Percentiles rank a stretch among this genome's conserved stretches.
Conservation (phyloP, 1,139 yeast species). For the Ogataea hybrid region DNA sequence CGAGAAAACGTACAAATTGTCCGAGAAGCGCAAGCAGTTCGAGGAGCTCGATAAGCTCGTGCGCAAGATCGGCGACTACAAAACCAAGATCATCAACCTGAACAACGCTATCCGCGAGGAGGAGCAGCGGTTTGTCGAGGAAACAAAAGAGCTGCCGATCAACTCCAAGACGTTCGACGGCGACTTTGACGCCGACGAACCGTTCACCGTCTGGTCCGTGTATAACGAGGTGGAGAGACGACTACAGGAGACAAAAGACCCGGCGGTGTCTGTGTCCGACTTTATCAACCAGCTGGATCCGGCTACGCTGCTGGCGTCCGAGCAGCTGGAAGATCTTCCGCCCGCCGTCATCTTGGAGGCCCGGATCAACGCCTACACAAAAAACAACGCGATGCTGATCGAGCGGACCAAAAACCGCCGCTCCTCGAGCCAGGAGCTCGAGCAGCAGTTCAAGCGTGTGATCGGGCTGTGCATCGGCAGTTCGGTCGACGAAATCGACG, state of each 20-base stretch:
- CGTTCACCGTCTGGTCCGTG: slow-evolving; percentile 64
- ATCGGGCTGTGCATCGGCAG: slow-evolving; percentile 91
- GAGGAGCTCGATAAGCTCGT: slow-evolving; percentile 43
- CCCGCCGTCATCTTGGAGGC: slow-evolving; percentile 67
- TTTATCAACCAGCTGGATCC: slow-evolving; percentile 23
- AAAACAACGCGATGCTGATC: slow-evolving; percentile 57
- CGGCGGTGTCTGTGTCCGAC: slow-evolving; percentile 9
- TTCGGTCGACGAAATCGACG: slow-evolving; percentile 67
- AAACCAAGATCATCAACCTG: slow-evolving; percentile 51
- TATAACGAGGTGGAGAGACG: slow-evolving; percentile 47
- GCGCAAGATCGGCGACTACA: slow-evolving; percentile 42
- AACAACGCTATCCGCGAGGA: slow-evolving; percentile 59
- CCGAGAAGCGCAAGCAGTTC: slow-evolving; percentile 43
- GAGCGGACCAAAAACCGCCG: slow-evolving; percentile 38
- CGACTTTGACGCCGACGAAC: slow-evolving; percentile 81
- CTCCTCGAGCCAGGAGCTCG: slow-evolving; percentile 60
- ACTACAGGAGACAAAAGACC: slow-evolving; percentile 28
- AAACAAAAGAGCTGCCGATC: slow-evolving; percentile 37
- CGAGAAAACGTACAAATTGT: slow-evolving; percentile 44
- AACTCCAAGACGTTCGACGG: slow-evolving; percentile 38
- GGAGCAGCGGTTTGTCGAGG: slow-evolving; percentile 47
- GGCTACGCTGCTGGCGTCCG: slow-evolving; percentile 26
- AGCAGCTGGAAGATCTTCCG: slow-evolving; percentile 44
- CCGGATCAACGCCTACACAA: slow-evolving; percentile 74
- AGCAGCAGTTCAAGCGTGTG: slow-evolving; percentile 82